Evolutionary conservation across 768 basidiomycete genomes (phyloP), one percentile per base, ranked within the genome.

Genomic region (Amanita pallidorosea): DNA sequence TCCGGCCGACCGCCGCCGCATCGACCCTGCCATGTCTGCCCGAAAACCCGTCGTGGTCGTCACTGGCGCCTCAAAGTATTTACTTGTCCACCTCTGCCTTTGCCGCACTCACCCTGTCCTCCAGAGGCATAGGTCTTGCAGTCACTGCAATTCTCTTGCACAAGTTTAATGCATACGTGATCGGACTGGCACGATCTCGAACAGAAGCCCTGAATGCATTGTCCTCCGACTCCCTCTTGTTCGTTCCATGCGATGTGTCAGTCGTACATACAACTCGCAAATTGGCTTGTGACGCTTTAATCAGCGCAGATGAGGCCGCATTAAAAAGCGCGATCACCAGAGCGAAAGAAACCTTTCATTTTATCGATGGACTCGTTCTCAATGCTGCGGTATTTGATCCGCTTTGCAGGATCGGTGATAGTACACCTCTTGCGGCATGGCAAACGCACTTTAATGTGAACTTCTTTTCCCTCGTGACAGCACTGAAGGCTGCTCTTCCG

Each of bases 301-400:
- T 45, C 29, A 91, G 89, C 51, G 67, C 85, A 40, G 72, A 86
- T 54, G 75, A 80, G 56, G 52, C 66, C 15, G 75, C 72, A 5
- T 65, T 85, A 55, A 64, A 66, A n/a, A 57, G 65, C n/a, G 84
- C 81, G 13, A 77, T 94, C 53, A 53, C 63, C 25, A 65, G 65
- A 20, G 82, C 76, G 11, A 60, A 70, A 38, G 68, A 73, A 52
- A 77, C 61, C 43, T 88, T 78, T 62, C 72, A 80, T 20, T 69
- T 71, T 41, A 70, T 94, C 52, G 90, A 94, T 62, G 84, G 76
- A 22, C 67, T 96, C 53, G 66, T 95, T 53, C 72, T 97, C 47
- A 96, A 92, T 57, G 93, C 92, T n/a, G 93, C 77, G 4, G 77
- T 74, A 0, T 65, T 93, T 20, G 80, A 83, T 37, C 88, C 90